Percentiles rank a stretch among this genome's conserved stretches.
Conservation (phyloP, 306 rosid species). For the Dalbergia cochinchinensis region DNA sequence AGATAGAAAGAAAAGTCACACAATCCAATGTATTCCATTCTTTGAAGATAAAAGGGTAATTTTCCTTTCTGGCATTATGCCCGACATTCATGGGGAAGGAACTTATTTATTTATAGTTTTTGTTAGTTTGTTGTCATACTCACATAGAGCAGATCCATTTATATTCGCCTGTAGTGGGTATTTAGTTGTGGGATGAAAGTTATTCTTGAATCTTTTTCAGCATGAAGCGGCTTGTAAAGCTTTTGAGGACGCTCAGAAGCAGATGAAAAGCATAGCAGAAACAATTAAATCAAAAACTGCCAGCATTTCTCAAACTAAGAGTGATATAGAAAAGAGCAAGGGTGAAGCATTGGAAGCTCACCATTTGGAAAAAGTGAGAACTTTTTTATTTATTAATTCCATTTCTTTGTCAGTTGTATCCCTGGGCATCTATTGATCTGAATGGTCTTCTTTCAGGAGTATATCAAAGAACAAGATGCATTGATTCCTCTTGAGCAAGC, state of each 20-base stretch:
- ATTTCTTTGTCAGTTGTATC: not conserved
- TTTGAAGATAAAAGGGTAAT: not conserved
- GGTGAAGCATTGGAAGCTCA: constrained; percentile 70
- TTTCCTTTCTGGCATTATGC: not conserved
- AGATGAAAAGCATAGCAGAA: constrained; percentile 70
- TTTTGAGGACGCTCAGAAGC: constrained; percentile 74
- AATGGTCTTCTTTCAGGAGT: constrained; percentile 60
- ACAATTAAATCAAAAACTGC: constrained; percentile 61
- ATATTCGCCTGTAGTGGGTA: constrained; percentile 17
- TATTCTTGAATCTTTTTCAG: constrained; percentile 54
- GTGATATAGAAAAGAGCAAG: constrained; percentile 71
- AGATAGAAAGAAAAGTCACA: not conserved
- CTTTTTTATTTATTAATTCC: constrained; percentile 20
- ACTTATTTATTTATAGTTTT: not conserved
- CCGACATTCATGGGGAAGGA: not conserved
- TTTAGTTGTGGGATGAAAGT: constrained; percentile 25
- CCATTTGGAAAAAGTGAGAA: constrained; percentile 78
- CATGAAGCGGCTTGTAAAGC: constrained; percentile 83
- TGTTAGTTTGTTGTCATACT: not conserved
- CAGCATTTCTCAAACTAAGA: constrained; percentile 61
- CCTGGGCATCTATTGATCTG: constrained; percentile 40
- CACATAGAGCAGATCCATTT: not conserved
- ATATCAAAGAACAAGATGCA: constrained; percentile 77
- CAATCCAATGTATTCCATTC: constrained; percentile 10
- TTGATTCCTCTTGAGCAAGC: constrained; percentile 89